Evolutionary conservation across 2,329 filamentous ascomycete species (phyloP), one percentile per base, ranked within the genome.

Genomic region (Capronia coronata): DNA sequence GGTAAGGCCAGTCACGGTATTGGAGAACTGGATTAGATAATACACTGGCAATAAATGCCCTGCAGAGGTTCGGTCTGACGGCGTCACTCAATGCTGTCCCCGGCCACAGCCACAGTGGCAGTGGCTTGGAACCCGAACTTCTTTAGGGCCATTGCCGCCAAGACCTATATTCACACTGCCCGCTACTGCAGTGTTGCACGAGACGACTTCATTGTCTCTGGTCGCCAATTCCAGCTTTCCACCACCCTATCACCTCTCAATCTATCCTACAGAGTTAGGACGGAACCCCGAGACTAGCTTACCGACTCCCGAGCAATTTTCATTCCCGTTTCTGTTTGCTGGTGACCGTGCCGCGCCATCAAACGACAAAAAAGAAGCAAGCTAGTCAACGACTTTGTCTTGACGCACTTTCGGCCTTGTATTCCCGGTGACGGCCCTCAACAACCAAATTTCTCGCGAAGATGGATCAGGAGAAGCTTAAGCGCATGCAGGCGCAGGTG

Each of bases 381-480:
- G 22, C 38, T 41, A 13, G 38, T 23, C 38, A 19, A 14, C 27
- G 13, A 45, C 29, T 32, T 30, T n/a, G 43, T n/a, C 27, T 23
- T 21, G 39, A 39, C 30, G 21, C 21, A 35, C 29, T 41, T 25
- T 37, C n/a, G 42, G 18, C 41, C 25, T 40, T 37, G 29, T 22
- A 29, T 38, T 38, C 30, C 40, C 10, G 39, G 48, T 42, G 14
- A 46, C 48, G 19, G 21, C 21, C 22, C 21, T 39, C 44, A 13
- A 25, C 25, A 25, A 35, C 7, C 14, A 32, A 18, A 23, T 18
- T 14, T 27, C 34, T 62, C 66, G 65, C 68, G 68, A 75, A 64
- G 63, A 82, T 83, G 79, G 79, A 83, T 77, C 73, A 76, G 65
- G 78, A 78, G 69, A 83, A 82, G 75, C 71, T 83, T 66, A 78